A percentile compares a stretch with the other conserved stretches of the same genome.
Conservation (phyloP, 2,329 filamentous ascomycete species). For the Calonectria ilicicola region DNA sequence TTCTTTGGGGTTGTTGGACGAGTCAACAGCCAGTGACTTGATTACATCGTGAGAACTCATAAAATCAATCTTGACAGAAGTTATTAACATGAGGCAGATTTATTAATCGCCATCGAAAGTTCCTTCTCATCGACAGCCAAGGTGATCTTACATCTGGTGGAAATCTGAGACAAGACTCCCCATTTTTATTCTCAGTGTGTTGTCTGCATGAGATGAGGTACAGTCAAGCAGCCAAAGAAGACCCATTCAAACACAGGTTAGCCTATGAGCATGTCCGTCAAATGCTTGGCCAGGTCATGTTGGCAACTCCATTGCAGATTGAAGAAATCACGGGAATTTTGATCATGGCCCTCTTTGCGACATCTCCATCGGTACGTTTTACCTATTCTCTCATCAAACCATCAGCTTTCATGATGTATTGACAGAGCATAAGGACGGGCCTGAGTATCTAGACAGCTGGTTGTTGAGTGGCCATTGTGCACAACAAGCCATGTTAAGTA, state of each 20-base stretch:
- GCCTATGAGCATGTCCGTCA: conserved; percentile 54
- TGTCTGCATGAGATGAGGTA: conserved; percentile 53
- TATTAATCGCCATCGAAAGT: conserved; percentile 21
- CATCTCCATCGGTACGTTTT: conserved; percentile 32
- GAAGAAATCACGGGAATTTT: conserved; percentile 56
- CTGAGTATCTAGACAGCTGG: conserved; percentile 58
- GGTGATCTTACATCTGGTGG: conserved; percentile 26
- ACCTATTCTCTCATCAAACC: neutral
- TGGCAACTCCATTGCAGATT: conserved; percentile 53
- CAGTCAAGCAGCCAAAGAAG: conserved; percentile 27
- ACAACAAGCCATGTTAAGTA: conserved; percentile 57
- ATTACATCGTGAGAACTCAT: conserved; percentile 1
- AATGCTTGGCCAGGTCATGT: conserved; percentile 52
- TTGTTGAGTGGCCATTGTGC: conserved; percentile 55
- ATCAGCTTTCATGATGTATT: neutral
- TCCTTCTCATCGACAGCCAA: conserved; percentile 24
- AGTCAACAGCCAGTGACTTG: conserved; percentile 19
- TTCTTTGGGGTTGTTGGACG: conserved; percentile 20
- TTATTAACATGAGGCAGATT: conserved; percentile 16
- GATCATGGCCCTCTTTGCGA: conserved; percentile 48
- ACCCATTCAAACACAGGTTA: conserved; percentile 45
- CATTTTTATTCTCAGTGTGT: conserved; percentile 55
- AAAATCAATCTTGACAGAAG: neutral
- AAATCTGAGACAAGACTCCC: conserved; percentile 48
- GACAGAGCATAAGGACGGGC: conserved; percentile 25